Evolutionary conservation across 1,139 yeast species (phyloP).

Genomic region (Taphrina wiesneri): DNA sequence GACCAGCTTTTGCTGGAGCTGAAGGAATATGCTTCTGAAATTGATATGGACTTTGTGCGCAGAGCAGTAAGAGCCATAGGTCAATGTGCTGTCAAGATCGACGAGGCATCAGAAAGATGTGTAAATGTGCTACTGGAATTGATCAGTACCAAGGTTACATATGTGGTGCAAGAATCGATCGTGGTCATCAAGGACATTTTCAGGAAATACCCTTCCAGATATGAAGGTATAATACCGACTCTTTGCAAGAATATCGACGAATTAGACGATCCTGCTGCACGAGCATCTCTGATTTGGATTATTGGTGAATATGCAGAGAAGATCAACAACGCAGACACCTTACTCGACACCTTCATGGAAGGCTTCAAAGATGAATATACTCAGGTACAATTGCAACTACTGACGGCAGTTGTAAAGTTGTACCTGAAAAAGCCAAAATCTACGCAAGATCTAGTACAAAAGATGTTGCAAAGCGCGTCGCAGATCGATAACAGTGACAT

Average conservation of each 20-base stretch:
- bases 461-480: slow-evolving; percentile 73
- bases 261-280: slow-evolving; percentile 62
- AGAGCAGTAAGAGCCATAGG: slow-evolving; percentile 83
- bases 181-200: slow-evolving; percentile 72
- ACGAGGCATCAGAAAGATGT: slow-evolving; percentile 62
- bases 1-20: slow-evolving; percentile 75
- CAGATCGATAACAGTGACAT: slow-evolving; percentile 86
- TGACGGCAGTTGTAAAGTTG: slow-evolving; percentile 78
- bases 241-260: slow-evolving; percentile 62
- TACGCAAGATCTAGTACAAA: slow-evolving; percentile 60
- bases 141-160: slow-evolving; percentile 73
- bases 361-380: slow-evolving; percentile 73
- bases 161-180: slow-evolving; percentile 76
- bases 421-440: slow-evolving; percentile 55
- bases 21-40: slow-evolving; percentile 89
- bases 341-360: slow-evolving; percentile 55
- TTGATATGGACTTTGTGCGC: slow-evolving; percentile 83
- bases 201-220: slow-evolving; percentile 73
- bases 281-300: slow-evolving; percentile 82
- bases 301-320: slow-evolving; percentile 83
- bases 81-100: slow-evolving; percentile 80
- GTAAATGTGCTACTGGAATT: slow-evolving; percentile 73
- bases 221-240: slow-evolving; percentile 69
- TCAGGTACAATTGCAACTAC: slow-evolving; percentile 69
- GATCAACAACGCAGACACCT: slow-evolving; percentile 57